A percentile compares a stretch with the other conserved stretches of the same genome.
phyloP scores from a whole-genome alignment of 2,329 filamentous ascomycete genomes.

The Ramularia collo-cygni region DNA sequence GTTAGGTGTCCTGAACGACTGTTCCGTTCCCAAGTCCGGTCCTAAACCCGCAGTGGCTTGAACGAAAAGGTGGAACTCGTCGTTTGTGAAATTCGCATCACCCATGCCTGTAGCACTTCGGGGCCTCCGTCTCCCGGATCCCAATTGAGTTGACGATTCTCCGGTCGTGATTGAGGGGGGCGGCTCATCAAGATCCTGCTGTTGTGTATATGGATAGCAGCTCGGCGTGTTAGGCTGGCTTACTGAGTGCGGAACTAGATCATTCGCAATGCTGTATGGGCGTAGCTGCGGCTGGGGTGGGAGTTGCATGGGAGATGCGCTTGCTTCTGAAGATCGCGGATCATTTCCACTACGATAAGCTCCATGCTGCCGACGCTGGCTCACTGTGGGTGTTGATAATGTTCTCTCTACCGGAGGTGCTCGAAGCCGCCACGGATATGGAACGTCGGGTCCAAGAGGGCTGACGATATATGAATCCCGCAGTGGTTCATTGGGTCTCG shows the following conservation, averaged over 20 bases:
- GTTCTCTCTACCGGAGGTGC: too few relatives aligned
- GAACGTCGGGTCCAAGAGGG: too few relatives aligned
- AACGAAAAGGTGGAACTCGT: constrained; percentile 28
- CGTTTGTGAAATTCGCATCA: constrained; percentile 24
- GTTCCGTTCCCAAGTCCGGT: too few relatives aligned
- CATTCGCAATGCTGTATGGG: constrained; percentile 15
- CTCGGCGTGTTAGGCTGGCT: constrained; percentile 23
- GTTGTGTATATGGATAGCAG: constrained; percentile 5
- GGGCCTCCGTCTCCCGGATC: too few relatives aligned
- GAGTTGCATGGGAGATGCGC: background rate
- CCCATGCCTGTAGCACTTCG: constrained; percentile 7
- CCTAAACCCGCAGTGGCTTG: constrained; percentile 28
- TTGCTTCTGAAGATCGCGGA: background rate
- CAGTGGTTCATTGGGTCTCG: background rate
- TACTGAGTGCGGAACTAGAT: constrained; percentile 16
- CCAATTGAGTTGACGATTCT: too few relatives aligned
- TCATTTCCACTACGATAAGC: background rate
- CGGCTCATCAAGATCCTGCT: constrained; percentile 10
- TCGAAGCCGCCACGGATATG: too few relatives aligned
- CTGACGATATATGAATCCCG: background rate
- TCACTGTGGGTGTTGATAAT: background rate
- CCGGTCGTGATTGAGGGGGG: constrained; percentile 13
- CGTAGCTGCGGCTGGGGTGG: constrained; percentile 7
- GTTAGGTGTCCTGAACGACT: too few relatives aligned
- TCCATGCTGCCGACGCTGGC: background rate